These are phyloP conservation scores for Gremmenia infestans DNA, from an alignment of 2,329 filamentous ascomycete genomes.

Conservation along the genomic window DNA sequence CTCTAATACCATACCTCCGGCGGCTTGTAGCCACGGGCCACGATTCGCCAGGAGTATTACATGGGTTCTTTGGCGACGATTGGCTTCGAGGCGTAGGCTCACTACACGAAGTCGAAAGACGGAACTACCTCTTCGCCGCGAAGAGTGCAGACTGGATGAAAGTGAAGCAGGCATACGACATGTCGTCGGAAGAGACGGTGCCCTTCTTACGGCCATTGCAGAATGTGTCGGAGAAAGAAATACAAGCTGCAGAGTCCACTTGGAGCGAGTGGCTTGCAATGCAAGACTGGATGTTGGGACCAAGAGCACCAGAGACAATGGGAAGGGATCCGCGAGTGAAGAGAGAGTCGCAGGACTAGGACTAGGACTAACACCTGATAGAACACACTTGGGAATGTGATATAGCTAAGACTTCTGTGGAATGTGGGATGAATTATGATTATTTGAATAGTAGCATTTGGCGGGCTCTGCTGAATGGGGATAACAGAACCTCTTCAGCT, in stretches of 20 bases:
- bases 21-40: conserved; percentile 88
- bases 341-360: conserved; percentile 14
- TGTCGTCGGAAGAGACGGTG: conserved; percentile 73
- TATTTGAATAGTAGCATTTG: conserved; percentile 5
- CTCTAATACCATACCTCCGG: conserved; percentile 82
- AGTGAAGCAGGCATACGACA: conserved; percentile 89
- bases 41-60: conserved; percentile 79
- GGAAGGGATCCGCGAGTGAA: conserved; percentile 11
- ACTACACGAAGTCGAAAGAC: conserved; percentile 81
- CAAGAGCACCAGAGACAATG: conserved; percentile 32
- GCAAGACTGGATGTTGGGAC: conserved; percentile 98
- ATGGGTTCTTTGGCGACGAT: conserved; percentile 95
- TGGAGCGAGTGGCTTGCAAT: conserved; percentile 97
- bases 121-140: conserved; percentile 92
- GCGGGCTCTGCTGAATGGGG: neutral
- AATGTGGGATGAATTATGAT: conserved; percentile 10
- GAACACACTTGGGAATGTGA: neutral
- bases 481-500: neutral
- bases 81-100: conserved; percentile 76
- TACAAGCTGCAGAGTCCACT: conserved; percentile 71
- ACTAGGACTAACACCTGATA: neutral
- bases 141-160: conserved; percentile 88
- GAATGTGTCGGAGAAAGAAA: conserved; percentile 70
- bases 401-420: neutral
- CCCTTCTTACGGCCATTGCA: conserved; percentile 85